Conservation (phyloP, 140 eudicot genomes). For the Cichorium intybus region DNA sequence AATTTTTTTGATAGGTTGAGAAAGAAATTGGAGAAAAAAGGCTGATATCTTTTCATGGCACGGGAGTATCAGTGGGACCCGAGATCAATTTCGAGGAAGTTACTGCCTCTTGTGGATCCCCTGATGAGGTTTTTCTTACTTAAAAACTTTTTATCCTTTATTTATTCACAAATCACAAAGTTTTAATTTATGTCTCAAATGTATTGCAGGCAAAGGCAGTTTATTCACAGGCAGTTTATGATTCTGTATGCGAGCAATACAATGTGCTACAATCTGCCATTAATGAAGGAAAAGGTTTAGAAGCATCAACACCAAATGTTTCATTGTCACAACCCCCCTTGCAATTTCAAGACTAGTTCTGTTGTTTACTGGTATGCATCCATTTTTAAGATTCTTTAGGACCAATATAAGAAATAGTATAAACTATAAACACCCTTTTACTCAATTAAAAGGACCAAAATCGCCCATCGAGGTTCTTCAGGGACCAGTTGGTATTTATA, state of each 20-base stretch:
- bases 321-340: constrained; percentile 90
- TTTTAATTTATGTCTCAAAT: not conserved
- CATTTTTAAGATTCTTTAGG: not conserved
- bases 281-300: constrained; percentile 66
- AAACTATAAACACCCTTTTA: too few relatives aligned
- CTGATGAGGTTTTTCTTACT: constrained; percentile 66
- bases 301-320: constrained; percentile 67
- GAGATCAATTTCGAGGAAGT: constrained; percentile 45
- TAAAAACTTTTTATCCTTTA: not conserved
- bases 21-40: constrained; percentile 95
- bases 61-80: constrained; percentile 81
- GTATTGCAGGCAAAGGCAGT: constrained; percentile 66
- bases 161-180: not conserved
- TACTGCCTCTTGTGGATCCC: constrained; percentile 44
- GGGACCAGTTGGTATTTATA: too few relatives aligned
- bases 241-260: constrained; percentile 75
- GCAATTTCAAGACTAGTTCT: constrained; percentile 27
- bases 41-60: constrained; percentile 72
- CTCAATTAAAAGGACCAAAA: too few relatives aligned
- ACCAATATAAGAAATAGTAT: too few relatives aligned
- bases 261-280: constrained; percentile 77
- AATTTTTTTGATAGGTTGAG: constrained; percentile 58
- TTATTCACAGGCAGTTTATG: constrained; percentile 64
- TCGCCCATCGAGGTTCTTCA: too few relatives aligned
- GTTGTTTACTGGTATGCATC: constrained; percentile 22